Conservation (phyloP, 164 flowering plant genomes). For the grape (Vitis vinifera) region DNA sequence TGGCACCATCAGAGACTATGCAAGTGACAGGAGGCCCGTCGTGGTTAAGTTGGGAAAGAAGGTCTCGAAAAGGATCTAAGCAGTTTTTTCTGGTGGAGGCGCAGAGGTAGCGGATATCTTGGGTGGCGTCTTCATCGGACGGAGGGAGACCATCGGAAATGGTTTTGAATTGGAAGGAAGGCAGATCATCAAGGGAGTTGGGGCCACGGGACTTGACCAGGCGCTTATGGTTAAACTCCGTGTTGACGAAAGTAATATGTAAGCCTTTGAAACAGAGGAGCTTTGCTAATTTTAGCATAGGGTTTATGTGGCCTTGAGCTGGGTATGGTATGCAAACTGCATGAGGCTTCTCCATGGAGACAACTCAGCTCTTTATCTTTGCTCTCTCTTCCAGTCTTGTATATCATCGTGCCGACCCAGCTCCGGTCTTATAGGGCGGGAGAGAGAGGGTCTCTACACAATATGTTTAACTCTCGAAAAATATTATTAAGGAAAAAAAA, state of each 20-base stretch:
- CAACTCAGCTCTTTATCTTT: conserved; percentile 1
- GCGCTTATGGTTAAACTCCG: conserved; percentile 37
- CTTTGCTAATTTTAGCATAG: conserved; percentile 43
- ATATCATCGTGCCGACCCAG: too few species aligned
- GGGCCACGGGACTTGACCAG: conserved; percentile 40
- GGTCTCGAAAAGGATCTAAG: conserved; percentile 25
- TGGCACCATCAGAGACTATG: conserved; percentile 19
- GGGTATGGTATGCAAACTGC: conserved; percentile 42
- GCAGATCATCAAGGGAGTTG: conserved; percentile 25
- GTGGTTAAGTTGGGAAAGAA: conserved; percentile 3
- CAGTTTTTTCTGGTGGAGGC: conserved; percentile 25
- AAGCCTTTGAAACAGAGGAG: conserved; percentile 35
- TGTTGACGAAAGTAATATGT: conserved; percentile 42
- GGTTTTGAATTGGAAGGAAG: conserved; percentile 38
- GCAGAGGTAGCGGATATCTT: conserved; percentile 41
- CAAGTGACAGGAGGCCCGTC: conserved; percentile 15
- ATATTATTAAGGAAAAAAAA: too few species aligned
- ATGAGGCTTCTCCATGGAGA: conserved; percentile 23
- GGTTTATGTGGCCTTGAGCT: conserved; percentile 40
- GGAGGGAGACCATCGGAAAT: conserved; percentile 57
- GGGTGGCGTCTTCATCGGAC: conserved; percentile 36
- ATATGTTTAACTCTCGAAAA: too few species aligned
- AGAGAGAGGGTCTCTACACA: too few species aligned
- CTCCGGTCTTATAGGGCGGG: too few species aligned
- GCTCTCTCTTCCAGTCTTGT: too few species aligned